phyloP scores from a whole-genome alignment of 495 filamentous ascomycete species.

The Articulospora tetracladia region DNA sequence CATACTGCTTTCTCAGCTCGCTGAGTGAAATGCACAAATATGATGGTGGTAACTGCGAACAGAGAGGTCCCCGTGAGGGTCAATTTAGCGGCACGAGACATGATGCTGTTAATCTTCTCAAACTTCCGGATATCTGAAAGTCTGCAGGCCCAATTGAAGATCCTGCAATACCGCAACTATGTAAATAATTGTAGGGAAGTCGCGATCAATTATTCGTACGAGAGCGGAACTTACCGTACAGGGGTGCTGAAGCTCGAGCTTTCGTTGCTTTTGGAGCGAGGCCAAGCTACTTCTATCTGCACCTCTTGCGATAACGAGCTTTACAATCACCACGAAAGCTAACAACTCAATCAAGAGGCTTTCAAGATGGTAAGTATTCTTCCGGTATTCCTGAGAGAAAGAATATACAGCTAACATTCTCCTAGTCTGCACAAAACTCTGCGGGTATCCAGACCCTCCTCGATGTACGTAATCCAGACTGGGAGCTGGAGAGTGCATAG shows the following conservation, averaged over 20 bases:
- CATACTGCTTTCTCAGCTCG: slow-evolving; percentile 79
- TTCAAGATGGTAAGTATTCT: slow-evolving; percentile 22
- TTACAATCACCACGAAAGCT: slow-evolving; percentile 1
- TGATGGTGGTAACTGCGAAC: slow-evolving; percentile 70
- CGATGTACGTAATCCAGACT: slow-evolving; percentile 63
- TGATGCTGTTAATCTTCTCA: slow-evolving; percentile 30
- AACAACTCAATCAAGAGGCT: slow-evolving; percentile 5
- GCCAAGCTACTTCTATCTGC: slow-evolving; percentile 9
- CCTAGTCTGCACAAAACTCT: slow-evolving; percentile 94
- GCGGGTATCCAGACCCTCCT: slow-evolving; percentile 97
- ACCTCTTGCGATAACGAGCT: slow-evolving; percentile 17
- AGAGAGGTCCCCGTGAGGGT: slow-evolving; percentile 76
- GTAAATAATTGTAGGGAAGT: not conserved
- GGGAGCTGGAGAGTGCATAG: not conserved
- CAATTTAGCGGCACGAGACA: slow-evolving; percentile 87
- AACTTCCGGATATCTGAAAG: not conserved
- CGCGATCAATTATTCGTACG: not conserved
- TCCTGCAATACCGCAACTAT: too few species aligned
- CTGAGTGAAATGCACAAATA: slow-evolving; percentile 87
- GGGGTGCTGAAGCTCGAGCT: slow-evolving; percentile 4
- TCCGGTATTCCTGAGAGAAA: not conserved
- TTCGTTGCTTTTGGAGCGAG: slow-evolving; percentile 14
- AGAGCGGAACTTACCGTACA: slow-evolving; percentile 11
- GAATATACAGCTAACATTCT: slow-evolving; percentile 13
- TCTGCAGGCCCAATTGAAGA: not conserved